Evolutionary conservation across 805 yeast species (phyloP), one percentile per base, ranked within the genome.

Genomic region (Saturnispora besseyi): DNA sequence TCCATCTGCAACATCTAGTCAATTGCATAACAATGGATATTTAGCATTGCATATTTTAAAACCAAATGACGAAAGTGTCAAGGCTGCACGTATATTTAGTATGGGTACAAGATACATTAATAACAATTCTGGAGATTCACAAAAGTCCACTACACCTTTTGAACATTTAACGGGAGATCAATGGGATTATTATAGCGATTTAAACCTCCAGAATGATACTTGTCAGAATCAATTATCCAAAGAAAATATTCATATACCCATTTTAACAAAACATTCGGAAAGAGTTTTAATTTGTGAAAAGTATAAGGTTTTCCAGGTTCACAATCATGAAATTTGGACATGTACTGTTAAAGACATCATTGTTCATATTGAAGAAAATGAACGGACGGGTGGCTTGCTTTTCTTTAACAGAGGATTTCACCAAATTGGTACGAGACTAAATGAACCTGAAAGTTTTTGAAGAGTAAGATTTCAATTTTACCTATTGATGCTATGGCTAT

Each of bases 291-390:
- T 86, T 18, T 86, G 93, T 62, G 70, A 75, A 49, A 77, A 76
- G 48, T 68, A 64, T 42, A 67, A 72, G 26, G 77, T 75, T 4
- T 73, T 84, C 46, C 62, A 63, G 10, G 82, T 88, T 1, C 89
- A 85, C 53, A 88, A 85, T 60, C 98, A 91, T 66, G 96, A 90
- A 62, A 79, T 91, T 3, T 87, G 96, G 93, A 79, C 89, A 4
- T 96, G 87, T 3, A 74, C 78, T 52, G 95, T 91, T 4, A 67
- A 71, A 34, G 84, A 84, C 38, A 76, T 84, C 3, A 55, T 76
- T 11, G 59, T 58, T 0, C 56, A 56, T 34, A 45, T 53, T 7
- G 53, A 69, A 36, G 67, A 66, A 2, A 63, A 64, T 34, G 51
- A 31, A 2, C 66, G 69, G 36, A 67, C 77, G 2, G 90, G 90